Conservation (phyloP, 441 rosid genomes). For the Isatis lusitanica region DNA sequence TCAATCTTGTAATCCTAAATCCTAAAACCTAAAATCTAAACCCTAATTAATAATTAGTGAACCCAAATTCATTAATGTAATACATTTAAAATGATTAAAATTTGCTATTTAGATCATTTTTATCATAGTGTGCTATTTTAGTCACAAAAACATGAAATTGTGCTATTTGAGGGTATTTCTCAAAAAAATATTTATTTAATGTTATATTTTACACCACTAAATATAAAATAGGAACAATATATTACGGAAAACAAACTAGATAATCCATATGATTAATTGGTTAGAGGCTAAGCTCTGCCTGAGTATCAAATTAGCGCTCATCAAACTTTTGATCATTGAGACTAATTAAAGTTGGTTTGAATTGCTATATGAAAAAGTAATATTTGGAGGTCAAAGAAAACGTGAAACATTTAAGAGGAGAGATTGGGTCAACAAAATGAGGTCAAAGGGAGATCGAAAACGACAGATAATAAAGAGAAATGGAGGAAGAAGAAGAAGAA, state of each 20-base stretch:
- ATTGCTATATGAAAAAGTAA: background rate
- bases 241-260: background rate
- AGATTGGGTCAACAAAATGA: slow-evolving; percentile 24
- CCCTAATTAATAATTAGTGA: too few species aligned
- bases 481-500: slow-evolving; percentile 25
- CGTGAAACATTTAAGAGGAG: background rate
- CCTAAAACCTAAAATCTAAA: too few species aligned
- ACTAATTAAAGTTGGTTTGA: background rate
- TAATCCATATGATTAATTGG: background rate
- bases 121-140: too few species aligned
- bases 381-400: background rate
- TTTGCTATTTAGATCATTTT: too few species aligned
- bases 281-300: background rate
- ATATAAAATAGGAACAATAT: background rate
- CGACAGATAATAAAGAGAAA: slow-evolving; percentile 9
- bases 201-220: background rate
- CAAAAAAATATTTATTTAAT: background rate
- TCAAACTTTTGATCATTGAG: background rate
- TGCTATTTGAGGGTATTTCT: too few species aligned
- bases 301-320: background rate
- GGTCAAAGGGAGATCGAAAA: slow-evolving; percentile 30
- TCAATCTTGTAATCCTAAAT: too few species aligned
- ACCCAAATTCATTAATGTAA: too few species aligned
- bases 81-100: too few species aligned
- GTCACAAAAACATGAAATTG: too few species aligned